Base-by-base conservation (phyloP, 352 stramenopile genomes). In the Phytophthora pseudosyringae region DNA sequence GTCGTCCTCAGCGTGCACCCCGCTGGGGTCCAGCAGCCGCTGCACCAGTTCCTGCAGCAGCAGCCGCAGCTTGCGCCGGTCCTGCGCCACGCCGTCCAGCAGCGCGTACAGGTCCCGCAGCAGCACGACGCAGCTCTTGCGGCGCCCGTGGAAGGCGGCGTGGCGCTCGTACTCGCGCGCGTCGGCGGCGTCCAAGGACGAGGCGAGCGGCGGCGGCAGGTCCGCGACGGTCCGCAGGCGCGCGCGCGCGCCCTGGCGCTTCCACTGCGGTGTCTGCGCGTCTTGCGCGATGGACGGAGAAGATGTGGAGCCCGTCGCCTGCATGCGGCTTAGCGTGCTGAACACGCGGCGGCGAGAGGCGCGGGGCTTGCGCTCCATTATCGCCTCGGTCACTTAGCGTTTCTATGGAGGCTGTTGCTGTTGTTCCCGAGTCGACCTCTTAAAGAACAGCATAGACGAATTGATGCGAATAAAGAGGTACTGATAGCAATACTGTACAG, bases 1-100 rank as follows among this genome's bases (percentile, higher is more conserved):
- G 35, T 60, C 61, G 10, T 59, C 46, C 16, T 69, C 57, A 12
- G 62, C 64, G 57, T 91, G 76, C 26, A 86, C 61, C 38, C 83
- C 76, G 54, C 80, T 84, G 9, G 83, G 83, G 67, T 93, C 83
- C 40, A 91, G 64, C 46, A 93, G 69, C 35, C 83, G 69, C 73
- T 91, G 78, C 55, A 91, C 74, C 18, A 93, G 71, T 56, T 93
- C 81, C 68, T 90, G 83, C 54, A 93, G 65, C 40, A 93, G 43
- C 16, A 80, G 64, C 3, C 80, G 83, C 60, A 93, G 67, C 36
- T 74, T 68, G 49, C 85, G 83, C 29, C 83, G 82, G 58, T 88
- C 75, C 50, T 75, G 66, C n/a, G 56, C 31, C 41, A 73, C 52
- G 21, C 68, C 56, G 53, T 86, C 80, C 41, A 91, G 31, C 57